Evolutionary conservation across 192 early-diverging fungal genomes (phyloP).

Genomic region (Gonapodya sp.): DNA sequence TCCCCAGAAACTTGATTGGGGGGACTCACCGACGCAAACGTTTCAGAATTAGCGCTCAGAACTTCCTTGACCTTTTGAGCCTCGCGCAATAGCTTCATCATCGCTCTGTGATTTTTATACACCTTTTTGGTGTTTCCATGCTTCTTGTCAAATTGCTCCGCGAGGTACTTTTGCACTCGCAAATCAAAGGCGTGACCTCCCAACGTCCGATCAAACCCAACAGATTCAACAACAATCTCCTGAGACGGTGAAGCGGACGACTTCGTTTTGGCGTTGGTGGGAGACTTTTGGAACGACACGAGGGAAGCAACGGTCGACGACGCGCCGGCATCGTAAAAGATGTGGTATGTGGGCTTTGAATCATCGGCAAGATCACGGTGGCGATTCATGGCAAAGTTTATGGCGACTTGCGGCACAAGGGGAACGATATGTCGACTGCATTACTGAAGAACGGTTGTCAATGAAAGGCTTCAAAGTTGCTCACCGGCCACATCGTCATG

Average conservation of each 20-base stretch:
- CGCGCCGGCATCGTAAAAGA: slow-evolving; percentile 98
- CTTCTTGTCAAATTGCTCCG: slow-evolving; percentile 57
- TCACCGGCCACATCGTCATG: slow-evolving; percentile 87
- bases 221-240: slow-evolving; percentile 70
- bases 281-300: slow-evolving; percentile 58
- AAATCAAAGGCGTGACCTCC: slow-evolving; percentile 85
- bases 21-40: slow-evolving; percentile 57
- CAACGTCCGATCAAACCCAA: slow-evolving; percentile 70
- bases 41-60: slow-evolving; percentile 86
- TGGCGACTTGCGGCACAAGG: slow-evolving; percentile 47
- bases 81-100: slow-evolving; percentile 83
- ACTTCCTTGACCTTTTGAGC: slow-evolving; percentile 94
- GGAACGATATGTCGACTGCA: slow-evolving; percentile 10
- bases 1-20: not conserved
- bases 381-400: slow-evolving; percentile 80
- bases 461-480: slow-evolving; percentile 3
- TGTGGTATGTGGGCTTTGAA: slow-evolving; percentile 60
- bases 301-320: slow-evolving; percentile 86
- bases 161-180: slow-evolving; percentile 68
- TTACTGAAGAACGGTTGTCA: not conserved
- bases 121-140: slow-evolving; percentile 26
- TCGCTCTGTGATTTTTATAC: slow-evolving; percentile 61
- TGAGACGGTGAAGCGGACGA: slow-evolving; percentile 23
- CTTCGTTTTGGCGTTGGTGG: slow-evolving; percentile 27
- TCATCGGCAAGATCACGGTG: slow-evolving; percentile 36